Base-by-base conservation (phyloP, 768 basidiomycete genomes). In the Coprinellus micaceus region DNA sequence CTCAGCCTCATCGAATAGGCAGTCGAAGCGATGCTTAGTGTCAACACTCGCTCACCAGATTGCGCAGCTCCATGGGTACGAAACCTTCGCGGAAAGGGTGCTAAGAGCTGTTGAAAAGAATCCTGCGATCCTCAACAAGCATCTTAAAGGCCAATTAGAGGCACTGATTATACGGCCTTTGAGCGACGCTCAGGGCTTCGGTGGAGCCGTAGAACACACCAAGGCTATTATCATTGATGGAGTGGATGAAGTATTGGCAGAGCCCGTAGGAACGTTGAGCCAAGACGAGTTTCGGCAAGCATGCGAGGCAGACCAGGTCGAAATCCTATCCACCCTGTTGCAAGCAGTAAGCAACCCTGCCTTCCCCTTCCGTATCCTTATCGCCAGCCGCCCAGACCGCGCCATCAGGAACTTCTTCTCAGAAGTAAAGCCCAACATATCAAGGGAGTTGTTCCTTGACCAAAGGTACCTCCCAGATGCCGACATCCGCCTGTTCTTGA, bases 381-480 rank as follows among this genome's bases (percentile, higher is more conserved):
- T 59, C 25, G 36, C 58, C 22, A 48, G 53, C 44, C 47, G 58
- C 19, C 53, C 58, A 15, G 58, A 58, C 12, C 5, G 30, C 6
- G 36, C 33, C 15, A 51, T 51, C 30, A 10, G 50, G 28, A 10
- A 36, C 10, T 51, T 51, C 26, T 51, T 51, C 36, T 4, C 4
- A 17, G 28, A 17, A n/a, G n/a, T 33, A n/a, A 26, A 15, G 25
- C 13, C 30, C 6, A 11, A 39, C 49, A 17, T 2, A 2, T 10
- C 10, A 1, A 2, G 44, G 13, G 33, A 33, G 15, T 24, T 54
- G 9, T 13, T 26, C 4, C 53, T 58, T 17, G 58, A 54, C 19
- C 22, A 48, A 9, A 37, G 15, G 21, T 54, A 49, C n/a, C 30
- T 39, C 22, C 30, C 52, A 2, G 45, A 37, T 12, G n/a, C 26